These are phyloP conservation scores for Blastomyces gilchristii DNA, from an alignment of 2,329 filamentous ascomycete species.

Conservation along the genomic window DNA sequence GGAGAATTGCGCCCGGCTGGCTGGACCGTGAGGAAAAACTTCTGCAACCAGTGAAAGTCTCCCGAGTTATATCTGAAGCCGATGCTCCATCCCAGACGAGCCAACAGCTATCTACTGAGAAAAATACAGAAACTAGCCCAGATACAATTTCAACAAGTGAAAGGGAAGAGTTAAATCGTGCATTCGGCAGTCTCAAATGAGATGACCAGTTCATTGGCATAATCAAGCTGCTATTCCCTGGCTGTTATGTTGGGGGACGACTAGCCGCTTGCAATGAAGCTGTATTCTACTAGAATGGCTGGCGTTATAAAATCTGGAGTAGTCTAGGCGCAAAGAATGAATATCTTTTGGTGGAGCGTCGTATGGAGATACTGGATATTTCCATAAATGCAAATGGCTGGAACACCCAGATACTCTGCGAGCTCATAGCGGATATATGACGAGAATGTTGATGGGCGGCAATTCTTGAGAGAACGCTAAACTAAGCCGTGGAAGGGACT, in stretches of 20 bases:
- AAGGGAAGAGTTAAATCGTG: slow-evolving; percentile 45
- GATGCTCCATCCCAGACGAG: slow-evolving; percentile 28
- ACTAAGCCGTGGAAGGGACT: background rate
- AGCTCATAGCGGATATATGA: background rate
- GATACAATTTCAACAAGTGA: slow-evolving; percentile 36
- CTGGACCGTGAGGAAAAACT: slow-evolving; percentile 52
- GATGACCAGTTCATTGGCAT: slow-evolving; percentile 23
- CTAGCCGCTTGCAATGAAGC: background rate
- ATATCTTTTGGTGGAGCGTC: background rate
- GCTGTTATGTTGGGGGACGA: background rate
- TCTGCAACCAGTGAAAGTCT: slow-evolving; percentile 40
- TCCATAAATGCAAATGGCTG: background rate
- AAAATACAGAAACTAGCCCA: slow-evolving; percentile 24
- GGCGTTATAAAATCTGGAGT: background rate
- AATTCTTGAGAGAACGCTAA: background rate
- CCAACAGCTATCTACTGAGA: slow-evolving; percentile 27
- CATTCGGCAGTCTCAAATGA: slow-evolving; percentile 42
- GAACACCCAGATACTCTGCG: background rate
- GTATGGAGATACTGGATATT: background rate
- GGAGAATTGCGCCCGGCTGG: slow-evolving; percentile 55
- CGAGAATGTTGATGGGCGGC: background rate
- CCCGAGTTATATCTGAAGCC: slow-evolving; percentile 14
- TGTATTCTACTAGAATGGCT: background rate
- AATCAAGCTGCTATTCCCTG: background rate
- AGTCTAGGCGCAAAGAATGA: background rate